phyloP scores from a whole-genome alignment of 129 eudicot species.

The Erigeron canadensis region DNA sequence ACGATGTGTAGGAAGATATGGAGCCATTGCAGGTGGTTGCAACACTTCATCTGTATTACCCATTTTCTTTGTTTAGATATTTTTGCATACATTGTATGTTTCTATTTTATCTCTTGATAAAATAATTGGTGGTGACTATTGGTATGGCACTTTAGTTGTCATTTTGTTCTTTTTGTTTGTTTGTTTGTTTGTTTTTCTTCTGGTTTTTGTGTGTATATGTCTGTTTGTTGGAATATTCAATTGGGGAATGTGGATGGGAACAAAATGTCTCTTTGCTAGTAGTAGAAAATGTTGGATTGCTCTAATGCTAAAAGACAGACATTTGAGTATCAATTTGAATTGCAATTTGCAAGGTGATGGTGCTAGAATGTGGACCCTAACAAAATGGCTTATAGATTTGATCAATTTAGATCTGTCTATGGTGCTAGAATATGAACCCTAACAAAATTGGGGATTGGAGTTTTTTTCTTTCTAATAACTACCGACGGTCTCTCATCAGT shows the following conservation, averaged over 20 bases:
- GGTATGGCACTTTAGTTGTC: conserved; percentile 15
- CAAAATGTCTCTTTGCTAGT: conserved; percentile 20
- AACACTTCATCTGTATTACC: conserved; percentile 23
- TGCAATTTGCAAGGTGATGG: not conserved
- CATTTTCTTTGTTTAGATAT: conserved; percentile 14
- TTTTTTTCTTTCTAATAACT: no score
- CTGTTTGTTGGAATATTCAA: not conserved
- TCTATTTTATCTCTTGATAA: not conserved
- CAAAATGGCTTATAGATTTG: no score
- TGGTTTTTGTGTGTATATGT: not conserved
- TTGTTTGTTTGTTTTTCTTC: not conserved
- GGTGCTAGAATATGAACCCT: no score
- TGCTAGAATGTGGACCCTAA: conserved; percentile 1
- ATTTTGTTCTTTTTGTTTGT: no score
- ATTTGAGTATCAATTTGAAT: not conserved
- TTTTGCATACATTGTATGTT: conserved; percentile 7
- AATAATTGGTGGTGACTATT: not conserved
- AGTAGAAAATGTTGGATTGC: not conserved
- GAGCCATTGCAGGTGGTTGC: conserved; percentile 30
- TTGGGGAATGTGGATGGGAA: conserved; percentile 21
- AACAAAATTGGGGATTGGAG: no score
- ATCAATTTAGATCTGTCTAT: no score
- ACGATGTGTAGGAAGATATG: conserved; percentile 2
- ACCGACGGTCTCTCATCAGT: no score
- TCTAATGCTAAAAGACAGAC: conserved; percentile 16